Evolutionary conservation across 495 filamentous ascomycete genomes (phyloP), one percentile per base, ranked within the genome.

Genomic region (Penicillium subrubescens): DNA sequence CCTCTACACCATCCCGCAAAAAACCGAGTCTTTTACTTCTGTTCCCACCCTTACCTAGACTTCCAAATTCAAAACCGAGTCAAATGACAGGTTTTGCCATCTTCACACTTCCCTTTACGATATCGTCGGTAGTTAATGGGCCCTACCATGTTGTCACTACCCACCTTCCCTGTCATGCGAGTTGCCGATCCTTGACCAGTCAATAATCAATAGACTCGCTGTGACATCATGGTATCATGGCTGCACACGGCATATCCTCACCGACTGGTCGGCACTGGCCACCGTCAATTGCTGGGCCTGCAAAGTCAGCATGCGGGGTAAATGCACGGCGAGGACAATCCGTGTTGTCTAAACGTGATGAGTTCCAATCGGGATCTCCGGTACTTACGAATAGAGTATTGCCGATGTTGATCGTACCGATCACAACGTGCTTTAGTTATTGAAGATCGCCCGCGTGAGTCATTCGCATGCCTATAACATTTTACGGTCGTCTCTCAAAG

Each of bases 241-340:
- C 8, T 17, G 21, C 17, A 43, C 35, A 6, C 39, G 19, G 33
- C 27, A 12, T 37, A 43, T 44, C 33, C 44, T 63, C 61, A 58
- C 61, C 55, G 61, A 63, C 43, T 63, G 61, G 61, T 43, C 44
- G 54, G 53, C 33, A 63, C 54, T 63, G 21, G 57, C 54, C n/a
- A 58, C 37, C 54, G n/a, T 25, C 34, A 34, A 44, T 21, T 12
- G 25, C 41, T 43, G 39, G 31, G 4, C 54, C 54, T 59, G 44
- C 55, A 58, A 27, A 62, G 53, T 21, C 53, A 41, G n/a, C 43
- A 37, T 63, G 53, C 61, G 37, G 55, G 55, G 62, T 59, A 51
- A 19, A 53, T 12, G 21, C 12, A 23, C 27, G 8, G 15, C 19
- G 34, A 44, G 35, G 2, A 53, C 7, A 54, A 0, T n/a, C 35